These are phyloP conservation scores for Dioszegia aurantiaca DNA, from an alignment of 768 basidiomycete species.

Conservation along the genomic window DNA sequence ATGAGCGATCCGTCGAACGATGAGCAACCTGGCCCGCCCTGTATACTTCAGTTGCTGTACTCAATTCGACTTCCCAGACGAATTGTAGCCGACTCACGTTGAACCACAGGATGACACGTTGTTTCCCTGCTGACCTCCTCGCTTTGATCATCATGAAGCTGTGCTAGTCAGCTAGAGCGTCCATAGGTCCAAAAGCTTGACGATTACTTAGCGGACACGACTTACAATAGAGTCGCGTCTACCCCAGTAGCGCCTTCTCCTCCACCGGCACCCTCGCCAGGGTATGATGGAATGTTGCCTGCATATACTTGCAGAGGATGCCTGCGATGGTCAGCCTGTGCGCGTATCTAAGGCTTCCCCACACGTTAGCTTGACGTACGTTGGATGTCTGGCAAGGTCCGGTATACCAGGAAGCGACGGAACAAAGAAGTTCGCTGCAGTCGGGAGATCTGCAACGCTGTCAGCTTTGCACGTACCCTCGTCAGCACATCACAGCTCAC, in stretches of 20 bases:
- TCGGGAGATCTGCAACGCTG: constrained; percentile 22
- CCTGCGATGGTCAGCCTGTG: constrained; percentile 26
- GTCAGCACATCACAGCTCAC: not conserved
- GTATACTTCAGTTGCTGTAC: constrained; percentile 8
- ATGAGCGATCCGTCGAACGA: constrained; percentile 97
- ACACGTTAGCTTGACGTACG: constrained; percentile 28
- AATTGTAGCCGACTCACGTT: constrained; percentile 63
- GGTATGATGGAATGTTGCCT: constrained; percentile 49
- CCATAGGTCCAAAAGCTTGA: not conserved
- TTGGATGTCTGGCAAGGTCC: constrained; percentile 48
- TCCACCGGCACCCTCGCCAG: constrained; percentile 47
- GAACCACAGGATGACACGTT: constrained; percentile 92
- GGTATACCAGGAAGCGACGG: constrained; percentile 50
- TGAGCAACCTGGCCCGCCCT: constrained; percentile 97
- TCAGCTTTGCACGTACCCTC: constrained; percentile 6
- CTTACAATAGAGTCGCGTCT: constrained; percentile 51
- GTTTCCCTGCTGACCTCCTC: constrained; percentile 79
- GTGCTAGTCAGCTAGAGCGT: not conserved
- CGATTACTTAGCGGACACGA: not conserved
- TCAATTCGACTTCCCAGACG: not conserved
- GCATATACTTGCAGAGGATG: constrained; percentile 51
- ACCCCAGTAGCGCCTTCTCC: constrained; percentile 45
- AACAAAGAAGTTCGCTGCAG: constrained; percentile 52
- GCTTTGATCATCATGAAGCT: constrained; percentile 85
- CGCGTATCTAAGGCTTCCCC: not conserved